A percentile compares a stretch with the other conserved stretches of the same genome.
Conservation (phyloP, 2,329 filamentous ascomycete genomes). For the Claviceps africana region DNA sequence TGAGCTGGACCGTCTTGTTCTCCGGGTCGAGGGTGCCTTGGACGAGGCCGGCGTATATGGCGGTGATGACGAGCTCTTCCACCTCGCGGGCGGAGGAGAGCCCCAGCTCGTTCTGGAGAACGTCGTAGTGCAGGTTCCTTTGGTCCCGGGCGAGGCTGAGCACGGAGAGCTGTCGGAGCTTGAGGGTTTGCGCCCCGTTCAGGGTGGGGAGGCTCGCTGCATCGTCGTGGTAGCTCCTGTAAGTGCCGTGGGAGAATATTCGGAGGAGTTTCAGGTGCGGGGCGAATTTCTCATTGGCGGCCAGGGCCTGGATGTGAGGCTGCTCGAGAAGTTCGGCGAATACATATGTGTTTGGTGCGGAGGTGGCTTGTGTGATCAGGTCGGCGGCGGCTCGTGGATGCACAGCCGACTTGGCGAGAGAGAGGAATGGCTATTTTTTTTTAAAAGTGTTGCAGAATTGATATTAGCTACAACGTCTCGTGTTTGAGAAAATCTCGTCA, state of each 20-base stretch:
- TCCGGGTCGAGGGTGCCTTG: slow-evolving; percentile 72
- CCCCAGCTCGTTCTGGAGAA: slow-evolving; percentile 52
- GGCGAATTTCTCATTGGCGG: slow-evolving; percentile 43
- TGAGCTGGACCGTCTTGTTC: slow-evolving; percentile 59
- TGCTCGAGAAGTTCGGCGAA: slow-evolving; percentile 86
- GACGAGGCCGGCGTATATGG: slow-evolving; percentile 76
- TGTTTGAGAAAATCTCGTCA: background rate
- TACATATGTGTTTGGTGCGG: slow-evolving; percentile 77
- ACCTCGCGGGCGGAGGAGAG: slow-evolving; percentile 56
- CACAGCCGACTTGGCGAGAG: slow-evolving; percentile 72
- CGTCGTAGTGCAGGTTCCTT: slow-evolving; percentile 56
- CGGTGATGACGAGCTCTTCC: slow-evolving; percentile 73
- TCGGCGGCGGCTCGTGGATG: slow-evolving; percentile 76
- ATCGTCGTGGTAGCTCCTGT: slow-evolving; percentile 47
- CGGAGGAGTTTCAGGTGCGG: slow-evolving; percentile 58
- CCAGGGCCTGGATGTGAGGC: slow-evolving; percentile 63
- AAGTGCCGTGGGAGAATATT: slow-evolving; percentile 89
- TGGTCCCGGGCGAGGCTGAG: slow-evolving; percentile 62
- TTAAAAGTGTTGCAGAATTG: too few relatives aligned
- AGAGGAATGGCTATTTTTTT: slow-evolving; percentile 61
- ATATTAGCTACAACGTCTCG: background rate
- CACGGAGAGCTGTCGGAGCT: slow-evolving; percentile 83
- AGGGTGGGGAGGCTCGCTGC: slow-evolving; percentile 52
- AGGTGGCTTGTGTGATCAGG: slow-evolving; percentile 75
- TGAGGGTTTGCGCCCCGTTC: slow-evolving; percentile 57